Base-by-base conservation (phyloP, 108 stramenopile genomes). In the Nitzschia palea region DNA sequence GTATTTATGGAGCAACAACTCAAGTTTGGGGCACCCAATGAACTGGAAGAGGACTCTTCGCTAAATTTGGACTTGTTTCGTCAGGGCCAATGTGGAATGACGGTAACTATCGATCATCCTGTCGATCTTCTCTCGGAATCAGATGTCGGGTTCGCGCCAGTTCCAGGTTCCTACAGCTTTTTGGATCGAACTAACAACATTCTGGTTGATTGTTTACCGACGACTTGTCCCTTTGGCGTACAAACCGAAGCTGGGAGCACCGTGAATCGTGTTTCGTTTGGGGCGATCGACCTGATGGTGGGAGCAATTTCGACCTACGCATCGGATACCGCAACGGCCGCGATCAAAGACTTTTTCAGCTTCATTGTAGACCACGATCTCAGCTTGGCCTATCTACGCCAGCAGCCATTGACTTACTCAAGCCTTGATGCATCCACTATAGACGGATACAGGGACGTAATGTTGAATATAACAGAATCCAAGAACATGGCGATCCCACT, bases 11-110 rank as follows among this genome's bases (percentile, higher is more conserved):
- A 76, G 35, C 36, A 64, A 34, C 67, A 68, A 25, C 26, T 68
- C 2, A 35, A 23, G 29, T 62, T 25, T 27, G 61, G 67, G 4
- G 54, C 43, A 23, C 65, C 67, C 0, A 17, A 34, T 26, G 61
- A 60, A 36, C 35, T 76, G 27, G 20, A 35, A 28, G 30, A 20
- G 44, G 73, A 74, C 27, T 25, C 73, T 0, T 61, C 36, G 14
- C 17, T 59, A 10, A 76, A 67, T 61, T 22, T 76, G 44, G 35
- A 57, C 2, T 17, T 50, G 14, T 68, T 76, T 27, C 74, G 43
- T 10, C 44, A 68, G 17, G 74, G 74, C 23, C 35, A 34, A 0
- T 76, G 74, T 43, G 74, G 55, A 10, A 67, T 67, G 74, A 76
- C 74, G 3, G 29, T 76, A 0, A 44, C 44, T 30, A 28, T 35